phyloP scores from a whole-genome alignment of 306 rosid genomes.

The Pueraria montana region DNA sequence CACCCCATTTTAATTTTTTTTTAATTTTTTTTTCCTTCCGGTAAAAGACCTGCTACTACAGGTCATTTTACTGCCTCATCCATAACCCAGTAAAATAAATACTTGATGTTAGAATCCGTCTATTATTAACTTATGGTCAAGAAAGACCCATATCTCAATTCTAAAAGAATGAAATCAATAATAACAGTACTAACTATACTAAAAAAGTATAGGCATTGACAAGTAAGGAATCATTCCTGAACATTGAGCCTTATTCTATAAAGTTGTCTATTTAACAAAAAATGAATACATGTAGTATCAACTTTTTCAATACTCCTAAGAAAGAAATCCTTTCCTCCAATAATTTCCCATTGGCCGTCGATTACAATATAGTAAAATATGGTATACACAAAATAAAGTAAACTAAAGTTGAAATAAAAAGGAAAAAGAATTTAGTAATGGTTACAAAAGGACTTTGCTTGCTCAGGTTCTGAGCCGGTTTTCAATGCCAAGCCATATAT shows the following conservation, averaged over 20 bases:
- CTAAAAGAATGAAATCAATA: neutral
- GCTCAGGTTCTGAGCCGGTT: conserved; percentile 5
- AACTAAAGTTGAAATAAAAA: conserved; percentile 20
- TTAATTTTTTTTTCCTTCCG: too few relatives aligned
- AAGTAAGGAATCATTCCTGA: conserved; percentile 40
- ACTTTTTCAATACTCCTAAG: conserved; percentile 22
- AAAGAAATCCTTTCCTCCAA: conserved; percentile 18
- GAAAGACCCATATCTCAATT: neutral
- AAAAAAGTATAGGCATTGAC: conserved; percentile 3
- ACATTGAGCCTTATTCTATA: neutral
- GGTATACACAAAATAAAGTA: neutral
- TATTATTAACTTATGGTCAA: too few relatives aligned
- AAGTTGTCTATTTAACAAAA: conserved; percentile 27
- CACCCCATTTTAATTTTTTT: too few relatives aligned
- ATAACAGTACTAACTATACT: neutral
- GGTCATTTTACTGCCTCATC: too few relatives aligned
- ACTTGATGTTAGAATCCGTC: too few relatives aligned
- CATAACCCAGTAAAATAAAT: too few relatives aligned
- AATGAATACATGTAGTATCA: conserved; percentile 26
- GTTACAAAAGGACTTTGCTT: conserved; percentile 27
- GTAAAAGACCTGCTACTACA: too few relatives aligned
- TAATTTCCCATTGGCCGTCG: neutral
- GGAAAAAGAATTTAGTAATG: conserved; percentile 11
- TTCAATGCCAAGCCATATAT: neutral
- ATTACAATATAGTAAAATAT: conserved; percentile 29